phyloP scores from a whole-genome alignment of 2,329 filamentous ascomycete species.

The Blastomyces gilchristii region DNA sequence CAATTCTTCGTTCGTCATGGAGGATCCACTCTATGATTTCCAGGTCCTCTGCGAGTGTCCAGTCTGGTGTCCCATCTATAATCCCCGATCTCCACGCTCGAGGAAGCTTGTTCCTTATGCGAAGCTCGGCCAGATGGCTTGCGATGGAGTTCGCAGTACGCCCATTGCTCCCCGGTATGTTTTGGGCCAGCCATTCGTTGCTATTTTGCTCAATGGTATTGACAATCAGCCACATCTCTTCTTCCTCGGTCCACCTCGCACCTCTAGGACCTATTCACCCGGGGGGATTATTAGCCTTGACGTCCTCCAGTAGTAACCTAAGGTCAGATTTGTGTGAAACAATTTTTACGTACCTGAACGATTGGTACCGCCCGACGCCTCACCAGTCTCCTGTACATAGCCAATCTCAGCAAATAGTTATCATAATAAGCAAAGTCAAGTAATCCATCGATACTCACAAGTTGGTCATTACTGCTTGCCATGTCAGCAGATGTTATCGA shows the following conservation, averaged over 20 bases:
- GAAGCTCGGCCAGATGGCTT: constrained; percentile 14
- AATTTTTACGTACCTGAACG: neutral
- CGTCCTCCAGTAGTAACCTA: neutral
- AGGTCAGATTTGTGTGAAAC: neutral
- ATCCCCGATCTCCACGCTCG: constrained; percentile 12
- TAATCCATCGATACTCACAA: neutral
- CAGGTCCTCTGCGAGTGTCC: constrained; percentile 15
- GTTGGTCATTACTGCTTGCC: neutral
- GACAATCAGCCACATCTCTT: constrained; percentile 15
- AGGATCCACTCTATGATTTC: constrained; percentile 17
- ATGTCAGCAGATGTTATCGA: neutral
- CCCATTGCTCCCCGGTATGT: constrained; percentile 12
- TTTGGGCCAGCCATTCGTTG: constrained; percentile 11
- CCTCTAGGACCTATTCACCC: neutral
- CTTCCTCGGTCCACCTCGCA: constrained; percentile 12
- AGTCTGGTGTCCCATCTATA: constrained; percentile 9
- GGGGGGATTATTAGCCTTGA: neutral
- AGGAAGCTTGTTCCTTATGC: constrained; percentile 9
- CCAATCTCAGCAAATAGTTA: neutral
- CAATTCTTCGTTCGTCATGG: constrained; percentile 11
- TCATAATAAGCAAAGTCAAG: neutral
- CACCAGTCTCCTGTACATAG: neutral
- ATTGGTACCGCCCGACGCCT: neutral
- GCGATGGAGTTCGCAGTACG: constrained; percentile 10
- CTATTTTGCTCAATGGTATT: constrained; percentile 11